Conservation (phyloP, 129 eudicot species). For the Ambrosia trifida region DNA sequence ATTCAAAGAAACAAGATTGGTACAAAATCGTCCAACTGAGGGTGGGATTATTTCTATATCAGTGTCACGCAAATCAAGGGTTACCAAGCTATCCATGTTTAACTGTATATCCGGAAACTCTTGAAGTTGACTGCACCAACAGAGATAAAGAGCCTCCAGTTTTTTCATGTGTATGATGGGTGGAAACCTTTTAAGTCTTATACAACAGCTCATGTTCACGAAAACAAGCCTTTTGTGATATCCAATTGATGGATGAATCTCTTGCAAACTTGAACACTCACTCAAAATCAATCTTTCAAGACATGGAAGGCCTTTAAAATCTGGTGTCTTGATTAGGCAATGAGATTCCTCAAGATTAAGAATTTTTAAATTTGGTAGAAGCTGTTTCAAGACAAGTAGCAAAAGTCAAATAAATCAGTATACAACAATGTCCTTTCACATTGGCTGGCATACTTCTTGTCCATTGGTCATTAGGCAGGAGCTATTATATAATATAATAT, state of each 20-base stretch:
- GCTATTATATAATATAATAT: too few relatives aligned
- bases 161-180: not conserved
- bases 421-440: too few relatives aligned
- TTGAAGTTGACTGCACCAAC: not conserved
- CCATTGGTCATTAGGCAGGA: not conserved
- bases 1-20: slow-evolving; percentile 10
- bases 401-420: not conserved
- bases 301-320: not conserved
- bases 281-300: not conserved
- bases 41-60: not conserved
- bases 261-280: not conserved
- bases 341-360: slow-evolving; percentile 2
- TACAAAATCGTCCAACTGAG: slow-evolving; percentile 5
- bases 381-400: not conserved
- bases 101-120: not conserved
- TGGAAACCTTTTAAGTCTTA: not conserved
- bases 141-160: not conserved
- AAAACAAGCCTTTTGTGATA: too few relatives aligned
- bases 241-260: not conserved
- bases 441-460: not conserved
- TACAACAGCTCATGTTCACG: not conserved
- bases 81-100: not conserved
- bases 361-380: slow-evolving; percentile 9
- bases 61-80: not conserved
- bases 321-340: slow-evolving; percentile 15